Base-by-base conservation (phyloP, 1,284 basidiomycete species). In the Meira nashicola region DNA sequence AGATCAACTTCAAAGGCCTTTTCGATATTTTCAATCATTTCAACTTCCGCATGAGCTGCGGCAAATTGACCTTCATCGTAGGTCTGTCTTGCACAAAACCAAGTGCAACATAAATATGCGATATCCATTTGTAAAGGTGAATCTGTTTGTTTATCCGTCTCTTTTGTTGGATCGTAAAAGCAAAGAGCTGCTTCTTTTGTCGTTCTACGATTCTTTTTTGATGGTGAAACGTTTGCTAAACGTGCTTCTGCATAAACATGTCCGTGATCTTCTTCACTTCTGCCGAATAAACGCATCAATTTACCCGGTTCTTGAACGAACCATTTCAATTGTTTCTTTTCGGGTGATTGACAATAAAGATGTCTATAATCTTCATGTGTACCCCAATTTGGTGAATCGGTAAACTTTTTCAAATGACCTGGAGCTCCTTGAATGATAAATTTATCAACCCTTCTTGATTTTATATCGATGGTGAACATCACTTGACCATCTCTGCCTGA, bases 1-100 rank as follows among this genome's bases (percentile, higher is more conserved):
- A 53, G 28, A 53, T 53, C 50, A n/a, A 53, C 50, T 23, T 53
- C 50, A 28, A 53, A 53, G 5, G 50, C 50, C 17, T 53, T 53
- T 39, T 53, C 50, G 14, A 53, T 37, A 12, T 53, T 41, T 25
- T 53, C 50, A 53, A 53, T 53, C 50, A 53, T 17, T 19, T 41
- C 38, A 19, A 53, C 50, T 41, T 53, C 50, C 2, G 37, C 39
- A 23, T 53, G 50, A 15, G 50, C 50, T 41, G 23, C 50, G 17
- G 37, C 50, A 14, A 53, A 17, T 19, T 23, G 17, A 41, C 50
- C 37, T 33, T 53, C 50, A 41, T 53, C 50, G 38, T 17, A 53
- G 6, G 50, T 53, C 15, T 53, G 50, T 14, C 50, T n/a, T n/a
- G 50, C 50, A 41, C 50, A 53, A 7, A 17, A 53, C 50, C 50